Base-by-base conservation (phyloP, 2,329 filamentous ascomycete species). In the Periconia digitata region DNA sequence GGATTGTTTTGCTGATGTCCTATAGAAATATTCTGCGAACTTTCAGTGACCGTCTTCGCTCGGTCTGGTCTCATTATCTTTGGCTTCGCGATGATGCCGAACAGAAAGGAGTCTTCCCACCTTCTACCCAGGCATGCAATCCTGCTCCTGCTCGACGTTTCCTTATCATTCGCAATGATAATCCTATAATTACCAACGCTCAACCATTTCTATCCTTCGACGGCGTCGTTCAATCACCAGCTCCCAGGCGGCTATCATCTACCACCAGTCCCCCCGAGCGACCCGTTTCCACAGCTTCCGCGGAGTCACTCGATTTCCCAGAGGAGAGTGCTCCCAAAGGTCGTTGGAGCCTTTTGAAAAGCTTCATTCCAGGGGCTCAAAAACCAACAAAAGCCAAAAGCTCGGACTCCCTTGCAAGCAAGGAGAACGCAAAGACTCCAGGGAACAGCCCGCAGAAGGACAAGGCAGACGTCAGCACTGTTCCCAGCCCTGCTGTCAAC, bases 131-230 rank as follows among this genome's bases (percentile, higher is more conserved):
- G 6, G 89, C 92, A n/a, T 91, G 87, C 61, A 86, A 86, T 49
- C 92, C 92, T 6, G 90, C 90, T 2, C 90, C 92, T 1, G 87
- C 89, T 40, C 89, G 92, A 62, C 82, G 89, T 52, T 89, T 96
- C 51, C 83, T 95, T 71, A 96, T 96, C 60, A 87, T 96, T 56
- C 85, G 90, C 48, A 92, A 89, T 54, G 91, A 96, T 67, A 82
- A 79, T 54, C 77, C 79, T 48, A 64, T 81, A 40, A 74, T 78
- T 15, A 74, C 79, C 27, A 75, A 78, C 41, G 71, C 73, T 41
- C 73, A 77, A 45, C 73, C 83, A 15, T 85, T 85, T 57, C 74
- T 85, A 39, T 82, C 83, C 0, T 86, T 86, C 55, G 84, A 87
- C 53, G 81, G 81, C n/a, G 75, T 85, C 23, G 70, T 82, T 20